Evolutionary conservation across 768 basidiomycete genomes (phyloP), one percentile per base, ranked within the genome.

Genomic region (Nidula microcarpa): DNA sequence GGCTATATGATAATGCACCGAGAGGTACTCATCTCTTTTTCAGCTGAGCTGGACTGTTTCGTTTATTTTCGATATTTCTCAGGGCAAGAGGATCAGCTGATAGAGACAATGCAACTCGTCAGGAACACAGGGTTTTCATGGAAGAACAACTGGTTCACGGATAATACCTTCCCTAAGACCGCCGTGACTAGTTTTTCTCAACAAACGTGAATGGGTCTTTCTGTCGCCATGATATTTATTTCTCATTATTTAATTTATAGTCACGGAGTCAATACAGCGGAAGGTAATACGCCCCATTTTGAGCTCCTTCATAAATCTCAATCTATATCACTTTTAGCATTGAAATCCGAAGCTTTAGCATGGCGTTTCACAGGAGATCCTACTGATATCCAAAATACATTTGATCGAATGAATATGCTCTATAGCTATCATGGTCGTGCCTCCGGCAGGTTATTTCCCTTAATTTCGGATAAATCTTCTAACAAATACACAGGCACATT

Each of bases 291-390:
- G 39, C 16, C 11, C 13, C 39, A 16, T 41, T 41, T 41, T 13
- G 39, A 41, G 39, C 39, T 4, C 23, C 6, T 13, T 41, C 11
- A 41, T 13, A 13, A n/a, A 43, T 33, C 45, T 39, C 10, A 14
- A 4, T 13, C 9, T 30, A 30, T 18, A 73, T 30, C 23, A 3
- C 2, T 30, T 30, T 30, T 30, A 30, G 73, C 74, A 3, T 57
- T 76, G 23, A 74, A 74, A 56, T 73, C 73, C 4, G 74, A 76
- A 56, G 74, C 74, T 17, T 53, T 76, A 7, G 72, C 74, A 13
- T 76, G 66, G 66, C 63, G 74, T 0, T 73, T 74, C 35, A 76
- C 74, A 0, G 65, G 62, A 5, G 72, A 76, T 47, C 64, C 64
- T 6, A 68, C 69, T 32, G 74, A 74, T 57, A 67, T 65, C 14